Evolutionary conservation across 2,329 filamentous ascomycete species (phyloP), one percentile per base, ranked within the genome.

Genomic region (Aspergillus ochraceus): DNA sequence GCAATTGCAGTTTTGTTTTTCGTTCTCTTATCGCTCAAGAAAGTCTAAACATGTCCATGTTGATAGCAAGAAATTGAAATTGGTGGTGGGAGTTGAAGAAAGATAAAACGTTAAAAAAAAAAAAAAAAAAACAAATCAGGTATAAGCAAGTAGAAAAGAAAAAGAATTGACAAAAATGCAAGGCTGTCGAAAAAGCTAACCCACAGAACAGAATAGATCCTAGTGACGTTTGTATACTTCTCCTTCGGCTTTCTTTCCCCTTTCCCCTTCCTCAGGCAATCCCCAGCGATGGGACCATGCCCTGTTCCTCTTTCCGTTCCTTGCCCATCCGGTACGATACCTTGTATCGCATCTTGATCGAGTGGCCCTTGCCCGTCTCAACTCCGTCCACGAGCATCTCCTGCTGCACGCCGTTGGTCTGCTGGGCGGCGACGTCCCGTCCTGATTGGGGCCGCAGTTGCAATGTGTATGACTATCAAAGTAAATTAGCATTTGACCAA

Each of bases 311-410:
- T 73, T 86, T 88, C 61, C 74, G 71, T 64, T 82, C 72, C 2
- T 78, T 82, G 3, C 86, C 89, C 12, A 95, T 74, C 69, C 85
- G 86, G 77, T 97, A 98, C 5, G 89, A 86, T 26, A 91, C 87
- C 68, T 91, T 91, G 91, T 93, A 99, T 63, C 95, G 83, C 78
- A 99, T 86, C 79, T 96, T 96, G 61, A 96, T 88, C n/a, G 82
- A 84, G 58, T 86, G 87, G 1, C 95, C 95, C 71, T 89, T 90
- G 49, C 86, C 82, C 63, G 79, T 79, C 68, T 92, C 87, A 1
- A 92, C 88, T 1, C 92, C 88, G 66, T 91, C 87, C 26, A 98
- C 81, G 51, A 88, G 81, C 63, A 97, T 92, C 19, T 87, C 84
- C 77, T 98, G 95, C 39, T 87, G 90, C 55, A 99, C 88, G 29